Conservation (phyloP, 2,329 filamentous ascomycete genomes). For the Scedosporium apiospermum region DNA sequence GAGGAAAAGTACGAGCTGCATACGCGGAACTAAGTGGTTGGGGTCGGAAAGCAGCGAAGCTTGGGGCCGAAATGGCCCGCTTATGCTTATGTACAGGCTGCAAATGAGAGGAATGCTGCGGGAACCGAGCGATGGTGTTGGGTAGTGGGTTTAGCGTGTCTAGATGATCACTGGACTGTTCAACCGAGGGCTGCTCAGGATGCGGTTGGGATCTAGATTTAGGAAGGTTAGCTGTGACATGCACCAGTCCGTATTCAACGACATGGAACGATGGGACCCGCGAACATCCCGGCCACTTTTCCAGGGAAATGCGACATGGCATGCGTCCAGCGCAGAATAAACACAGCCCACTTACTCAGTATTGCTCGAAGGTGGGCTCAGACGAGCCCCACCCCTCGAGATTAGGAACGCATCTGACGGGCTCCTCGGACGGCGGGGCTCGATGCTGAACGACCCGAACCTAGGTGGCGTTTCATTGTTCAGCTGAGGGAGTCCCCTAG, state of each 20-base stretch:
- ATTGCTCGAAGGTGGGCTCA: not conserved
- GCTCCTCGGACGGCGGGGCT: slow-evolving; percentile 11
- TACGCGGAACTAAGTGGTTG: not conserved
- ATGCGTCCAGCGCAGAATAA: not conserved
- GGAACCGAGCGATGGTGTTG: not conserved
- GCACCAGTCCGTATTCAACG: not conserved
- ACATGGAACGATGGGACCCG: not conserved
- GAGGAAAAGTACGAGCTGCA: not conserved
- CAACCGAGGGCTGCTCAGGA: not conserved
- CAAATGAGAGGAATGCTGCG: not conserved
- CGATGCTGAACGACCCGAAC: slow-evolving; percentile 2
- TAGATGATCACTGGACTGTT: not conserved
- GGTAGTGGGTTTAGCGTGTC: slow-evolving; percentile 2
- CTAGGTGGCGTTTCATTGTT: not conserved
- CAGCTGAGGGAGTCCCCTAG: not conserved
- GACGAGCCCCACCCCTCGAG: slow-evolving; percentile 5
- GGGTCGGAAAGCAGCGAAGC: slow-evolving; percentile 23
- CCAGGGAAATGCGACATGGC: not conserved
- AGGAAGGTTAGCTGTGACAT: not conserved
- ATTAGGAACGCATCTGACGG: slow-evolving; percentile 18
- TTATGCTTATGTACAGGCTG: slow-evolving; percentile 26
- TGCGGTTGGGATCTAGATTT: not conserved
- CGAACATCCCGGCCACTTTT: not conserved
- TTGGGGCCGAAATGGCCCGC: slow-evolving; percentile 39
- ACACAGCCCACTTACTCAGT: not conserved